Conservation (phyloP, 306 rosid species). For the Vigna unguiculata region DNA sequence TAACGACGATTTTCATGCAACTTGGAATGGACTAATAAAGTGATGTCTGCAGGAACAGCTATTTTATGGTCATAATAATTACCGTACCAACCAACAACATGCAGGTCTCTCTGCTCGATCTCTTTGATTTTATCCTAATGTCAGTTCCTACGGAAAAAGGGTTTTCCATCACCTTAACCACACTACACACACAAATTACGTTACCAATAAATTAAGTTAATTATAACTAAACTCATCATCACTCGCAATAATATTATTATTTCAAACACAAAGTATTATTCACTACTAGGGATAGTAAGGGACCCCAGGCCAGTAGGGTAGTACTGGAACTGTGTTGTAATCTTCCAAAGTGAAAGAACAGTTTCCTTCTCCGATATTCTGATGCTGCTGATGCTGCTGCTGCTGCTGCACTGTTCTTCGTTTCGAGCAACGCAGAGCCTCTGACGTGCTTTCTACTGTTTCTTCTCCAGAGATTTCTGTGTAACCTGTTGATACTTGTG, state of each 20-base stretch:
- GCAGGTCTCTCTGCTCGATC: constrained; percentile 15
- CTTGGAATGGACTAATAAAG: constrained; percentile 2
- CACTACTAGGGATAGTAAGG: constrained; percentile 64
- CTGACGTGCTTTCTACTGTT: constrained; percentile 81
- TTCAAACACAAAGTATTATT: not conserved
- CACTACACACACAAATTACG: not conserved
- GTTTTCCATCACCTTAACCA: constrained; percentile 3
- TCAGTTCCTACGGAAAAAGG: constrained; percentile 12
- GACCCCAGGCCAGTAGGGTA: constrained; percentile 68
- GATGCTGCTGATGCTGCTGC: constrained; percentile 17
- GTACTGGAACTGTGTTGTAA: constrained; percentile 56
- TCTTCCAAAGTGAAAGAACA: constrained; percentile 63
- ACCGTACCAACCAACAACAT: constrained; percentile 21
- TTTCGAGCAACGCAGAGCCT: constrained; percentile 54
- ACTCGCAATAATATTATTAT: not conserved
- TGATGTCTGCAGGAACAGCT: constrained; percentile 10
- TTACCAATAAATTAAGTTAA: constrained; percentile 1
- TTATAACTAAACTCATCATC: constrained; percentile 27
- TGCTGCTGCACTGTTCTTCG: constrained; percentile 40
- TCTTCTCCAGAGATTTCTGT: constrained; percentile 84
- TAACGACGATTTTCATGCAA: not conserved
- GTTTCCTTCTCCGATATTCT: constrained; percentile 52
- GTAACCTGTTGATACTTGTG: constrained; percentile 59
- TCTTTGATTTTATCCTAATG: constrained; percentile 25
- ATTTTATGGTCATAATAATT: constrained; percentile 6